Evolutionary conservation across 2,329 filamentous ascomycete species (phyloP).

Genomic region (Aspergillus caelatus): DNA sequence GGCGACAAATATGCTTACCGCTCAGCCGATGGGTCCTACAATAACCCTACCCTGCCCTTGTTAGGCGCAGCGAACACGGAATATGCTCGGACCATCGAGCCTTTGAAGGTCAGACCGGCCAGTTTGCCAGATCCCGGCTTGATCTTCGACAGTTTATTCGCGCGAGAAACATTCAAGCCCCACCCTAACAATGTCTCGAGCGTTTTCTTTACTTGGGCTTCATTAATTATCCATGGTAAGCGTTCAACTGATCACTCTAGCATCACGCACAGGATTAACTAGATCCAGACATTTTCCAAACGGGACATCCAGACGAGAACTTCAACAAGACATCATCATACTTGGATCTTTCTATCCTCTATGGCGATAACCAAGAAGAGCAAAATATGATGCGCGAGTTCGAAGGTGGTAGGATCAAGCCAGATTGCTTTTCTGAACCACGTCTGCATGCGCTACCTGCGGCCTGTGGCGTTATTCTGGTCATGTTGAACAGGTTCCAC

Average conservation of each 20-base stretch:
- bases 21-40: conserved; percentile 70
- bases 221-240: conserved; percentile 72
- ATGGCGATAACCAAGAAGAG: conserved; percentile 61
- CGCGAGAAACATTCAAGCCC: conserved; percentile 45
- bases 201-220: conserved; percentile 72
- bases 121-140: conserved; percentile 66
- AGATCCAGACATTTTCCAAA: conserved; percentile 68
- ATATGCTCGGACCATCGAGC: conserved; percentile 67
- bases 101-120: conserved; percentile 55
- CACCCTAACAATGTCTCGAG: conserved; percentile 75
- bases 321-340: conserved; percentile 71
- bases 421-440: conserved; percentile 72
- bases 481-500: conserved; percentile 78
- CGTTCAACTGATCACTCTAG: background rate
- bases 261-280: background rate
- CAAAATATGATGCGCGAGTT: conserved; percentile 61
- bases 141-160: conserved; percentile 49
- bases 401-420: conserved; percentile 70
- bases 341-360: conserved; percentile 71
- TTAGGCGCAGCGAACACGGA: conserved; percentile 68
- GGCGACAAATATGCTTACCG: conserved; percentile 66
- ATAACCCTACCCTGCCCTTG: conserved; percentile 67
- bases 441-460: conserved; percentile 72
- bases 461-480: conserved; percentile 69
- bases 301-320: conserved; percentile 56